Evolutionary conservation across 495 filamentous ascomycete species (phyloP).

Genomic region (Aspergillus sclerotiicarbonarius): DNA sequence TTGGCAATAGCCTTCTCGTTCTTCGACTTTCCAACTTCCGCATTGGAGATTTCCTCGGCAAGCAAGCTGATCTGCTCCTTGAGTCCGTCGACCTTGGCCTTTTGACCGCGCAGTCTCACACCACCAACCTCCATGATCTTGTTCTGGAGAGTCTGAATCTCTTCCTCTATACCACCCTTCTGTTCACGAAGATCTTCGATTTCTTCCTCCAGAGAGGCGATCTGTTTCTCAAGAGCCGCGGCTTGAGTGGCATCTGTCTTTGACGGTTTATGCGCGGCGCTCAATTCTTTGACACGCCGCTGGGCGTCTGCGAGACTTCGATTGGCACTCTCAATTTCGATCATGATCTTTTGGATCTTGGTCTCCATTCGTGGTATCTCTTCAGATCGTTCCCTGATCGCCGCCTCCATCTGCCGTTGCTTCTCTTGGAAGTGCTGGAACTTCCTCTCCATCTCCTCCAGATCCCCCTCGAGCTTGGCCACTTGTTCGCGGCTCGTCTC

Average conservation of each 20-base stretch:
- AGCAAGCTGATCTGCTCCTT: conserved; percentile 82
- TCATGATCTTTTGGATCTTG: conserved; percentile 83
- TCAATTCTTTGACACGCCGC: conserved; percentile 77
- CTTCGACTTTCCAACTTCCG: conserved; percentile 83
- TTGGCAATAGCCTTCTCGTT: conserved; percentile 89
- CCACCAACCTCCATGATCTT: conserved; percentile 98
- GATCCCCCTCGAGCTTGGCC: conserved; percentile 76
- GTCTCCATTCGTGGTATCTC: conserved; percentile 84
- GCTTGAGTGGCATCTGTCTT: conserved; percentile 72
- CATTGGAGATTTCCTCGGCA: conserved; percentile 75
- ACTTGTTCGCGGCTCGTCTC: conserved; percentile 87
- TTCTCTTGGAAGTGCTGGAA: conserved; percentile 79
- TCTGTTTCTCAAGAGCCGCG: conserved; percentile 68
- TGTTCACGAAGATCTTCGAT: conserved; percentile 76
- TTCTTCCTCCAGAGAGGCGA: conserved; percentile 70
- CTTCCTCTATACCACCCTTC: conserved; percentile 80
- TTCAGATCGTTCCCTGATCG: conserved; percentile 69
- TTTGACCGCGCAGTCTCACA: conserved; percentile 84
- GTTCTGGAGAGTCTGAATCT: conserved; percentile 86
- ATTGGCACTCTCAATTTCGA: conserved; percentile 84
- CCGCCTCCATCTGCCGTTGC: conserved; percentile 70
- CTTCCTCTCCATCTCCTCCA: conserved; percentile 76
- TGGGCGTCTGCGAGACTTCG: conserved; percentile 82
- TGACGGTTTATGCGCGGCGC: conserved; percentile 72
- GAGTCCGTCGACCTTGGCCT: conserved; percentile 86